Conservation (phyloP, 2,329 filamentous ascomycete species). For the Penicillium vulpinum region DNA sequence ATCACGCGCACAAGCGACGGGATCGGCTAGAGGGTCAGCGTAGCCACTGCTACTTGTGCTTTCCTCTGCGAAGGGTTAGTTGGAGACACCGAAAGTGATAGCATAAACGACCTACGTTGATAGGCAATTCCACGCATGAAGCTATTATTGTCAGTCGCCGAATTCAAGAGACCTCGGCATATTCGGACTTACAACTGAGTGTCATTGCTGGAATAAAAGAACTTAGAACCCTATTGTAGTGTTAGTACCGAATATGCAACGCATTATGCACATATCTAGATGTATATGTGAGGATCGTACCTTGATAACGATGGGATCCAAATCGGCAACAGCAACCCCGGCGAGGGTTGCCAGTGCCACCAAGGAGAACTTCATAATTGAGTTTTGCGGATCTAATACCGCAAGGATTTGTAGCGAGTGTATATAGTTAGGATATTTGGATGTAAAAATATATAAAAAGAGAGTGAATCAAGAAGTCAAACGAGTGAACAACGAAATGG, state of each 20-base stretch:
- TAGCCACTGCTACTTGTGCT: slow-evolving; percentile 59
- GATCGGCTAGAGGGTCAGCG: slow-evolving; percentile 76
- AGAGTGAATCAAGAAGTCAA: not conserved
- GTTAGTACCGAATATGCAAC: not conserved
- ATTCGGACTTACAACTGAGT: slow-evolving; percentile 63
- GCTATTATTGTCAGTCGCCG: slow-evolving; percentile 46
- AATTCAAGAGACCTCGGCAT: slow-evolving; percentile 15
- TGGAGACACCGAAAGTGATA: not conserved
- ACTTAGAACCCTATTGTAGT: slow-evolving; percentile 65
- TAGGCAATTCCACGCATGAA: slow-evolving; percentile 92
- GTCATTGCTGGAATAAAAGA: slow-evolving; percentile 80
- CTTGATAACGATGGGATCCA: slow-evolving; percentile 63
- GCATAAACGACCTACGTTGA: slow-evolving; percentile 57
- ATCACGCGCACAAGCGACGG: slow-evolving; percentile 71
- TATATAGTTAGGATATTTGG: slow-evolving; percentile 3
- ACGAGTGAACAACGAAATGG: slow-evolving; percentile 14
- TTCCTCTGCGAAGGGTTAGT: slow-evolving; percentile 36
- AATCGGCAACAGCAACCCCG: slow-evolving; percentile 47
- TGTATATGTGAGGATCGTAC: no score
- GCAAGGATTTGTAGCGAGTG: slow-evolving; percentile 1
- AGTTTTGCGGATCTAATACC: not conserved
- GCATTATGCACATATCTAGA: not conserved
- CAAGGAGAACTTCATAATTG: slow-evolving; percentile 53
- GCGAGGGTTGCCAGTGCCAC: slow-evolving; percentile 53
- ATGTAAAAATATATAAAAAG: not conserved